phyloP scores from a whole-genome alignment of 2,329 filamentous ascomycete genomes.

The Ophiostoma montium region DNA sequence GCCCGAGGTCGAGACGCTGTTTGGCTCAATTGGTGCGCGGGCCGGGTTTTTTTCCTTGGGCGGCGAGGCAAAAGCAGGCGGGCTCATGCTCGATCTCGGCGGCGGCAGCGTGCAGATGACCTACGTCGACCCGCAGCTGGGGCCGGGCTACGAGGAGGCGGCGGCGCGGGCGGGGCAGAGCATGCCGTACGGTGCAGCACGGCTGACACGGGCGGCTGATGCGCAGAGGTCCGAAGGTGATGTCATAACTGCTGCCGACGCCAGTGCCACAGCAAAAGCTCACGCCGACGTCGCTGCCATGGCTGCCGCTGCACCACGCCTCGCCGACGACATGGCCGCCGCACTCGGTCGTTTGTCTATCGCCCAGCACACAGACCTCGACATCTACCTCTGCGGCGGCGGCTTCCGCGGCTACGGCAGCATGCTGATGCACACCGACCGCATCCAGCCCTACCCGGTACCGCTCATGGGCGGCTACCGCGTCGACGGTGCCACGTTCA shows the following conservation, averaged over 20 bases:
- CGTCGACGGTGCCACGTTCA: conserved; percentile 47
- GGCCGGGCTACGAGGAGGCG: conserved; percentile 32
- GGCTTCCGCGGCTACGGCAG: conserved; percentile 87
- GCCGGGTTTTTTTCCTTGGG: conserved; percentile 52
- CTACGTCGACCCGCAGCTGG: conserved; percentile 36
- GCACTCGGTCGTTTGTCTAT: conserved; percentile 47
- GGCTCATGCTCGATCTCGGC: conserved; percentile 71
- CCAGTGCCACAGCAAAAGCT: conserved; percentile 17
- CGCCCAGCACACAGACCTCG: conserved; percentile 42
- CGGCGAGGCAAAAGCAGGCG: conserved; percentile 29
- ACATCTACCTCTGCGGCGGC: conserved; percentile 76
- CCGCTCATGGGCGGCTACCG: conserved; percentile 69
- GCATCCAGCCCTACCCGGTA: conserved; percentile 66
- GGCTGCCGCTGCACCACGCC: conserved; percentile 34
- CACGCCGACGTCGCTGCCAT: conserved; percentile 15
- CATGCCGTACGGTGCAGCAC: conserved; percentile 47
- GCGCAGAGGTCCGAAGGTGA: background rate
- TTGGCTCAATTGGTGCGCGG: conserved; percentile 72
- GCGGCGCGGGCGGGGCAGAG: conserved; percentile 42
- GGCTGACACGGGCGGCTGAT: conserved; percentile 30
- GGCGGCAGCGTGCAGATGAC: conserved; percentile 56
- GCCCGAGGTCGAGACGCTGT: conserved; percentile 67
- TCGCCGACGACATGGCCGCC: conserved; percentile 41
- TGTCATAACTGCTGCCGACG: background rate
- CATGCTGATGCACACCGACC: conserved; percentile 67